These are phyloP conservation scores for Allomyces javanicus DNA, from an alignment of 192 early-diverging fungal species.

Conservation along the genomic window DNA sequence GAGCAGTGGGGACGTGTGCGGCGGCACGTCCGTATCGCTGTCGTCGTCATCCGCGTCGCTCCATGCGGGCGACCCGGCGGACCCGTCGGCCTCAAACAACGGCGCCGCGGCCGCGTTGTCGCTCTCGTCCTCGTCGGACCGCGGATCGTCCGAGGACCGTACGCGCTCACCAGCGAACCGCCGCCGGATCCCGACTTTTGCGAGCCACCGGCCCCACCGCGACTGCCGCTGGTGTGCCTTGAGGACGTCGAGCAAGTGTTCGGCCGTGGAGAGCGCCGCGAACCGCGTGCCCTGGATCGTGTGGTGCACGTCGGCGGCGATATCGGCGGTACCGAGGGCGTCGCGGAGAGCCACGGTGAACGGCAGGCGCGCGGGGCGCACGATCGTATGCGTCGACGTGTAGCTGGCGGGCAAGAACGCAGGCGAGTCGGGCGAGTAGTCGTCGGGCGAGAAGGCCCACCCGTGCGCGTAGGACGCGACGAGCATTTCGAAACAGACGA, in stretches of 20 bases:
- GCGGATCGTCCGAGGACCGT: neutral
- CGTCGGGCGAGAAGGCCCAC: conserved; percentile 20
- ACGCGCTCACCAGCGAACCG: neutral
- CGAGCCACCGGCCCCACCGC: neutral
- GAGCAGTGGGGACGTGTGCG: neutral
- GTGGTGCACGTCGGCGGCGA: neutral
- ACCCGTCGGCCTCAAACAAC: neutral
- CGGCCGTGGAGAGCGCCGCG: neutral
- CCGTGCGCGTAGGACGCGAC: conserved; percentile 58
- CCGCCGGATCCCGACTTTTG: neutral
- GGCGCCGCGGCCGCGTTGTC: neutral
- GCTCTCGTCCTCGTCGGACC: neutral
- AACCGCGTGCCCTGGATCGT: neutral
- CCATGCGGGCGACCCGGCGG: too few species aligned
- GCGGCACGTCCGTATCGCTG: neutral
- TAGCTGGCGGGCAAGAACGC: neutral
- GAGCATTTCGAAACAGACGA: conserved; percentile 83
- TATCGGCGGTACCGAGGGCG: neutral
- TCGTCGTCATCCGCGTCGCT: neutral
- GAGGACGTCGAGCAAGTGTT: neutral
- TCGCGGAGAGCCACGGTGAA: neutral
- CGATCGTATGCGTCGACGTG: neutral
- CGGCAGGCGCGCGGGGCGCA: neutral
- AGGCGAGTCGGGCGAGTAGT: neutral
- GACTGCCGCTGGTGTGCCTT: neutral